Evolutionary conservation across 1,284 basidiomycete species (phyloP), one percentile per base, ranked within the genome.

Genomic region (Singerocomus rubriflavus): DNA sequence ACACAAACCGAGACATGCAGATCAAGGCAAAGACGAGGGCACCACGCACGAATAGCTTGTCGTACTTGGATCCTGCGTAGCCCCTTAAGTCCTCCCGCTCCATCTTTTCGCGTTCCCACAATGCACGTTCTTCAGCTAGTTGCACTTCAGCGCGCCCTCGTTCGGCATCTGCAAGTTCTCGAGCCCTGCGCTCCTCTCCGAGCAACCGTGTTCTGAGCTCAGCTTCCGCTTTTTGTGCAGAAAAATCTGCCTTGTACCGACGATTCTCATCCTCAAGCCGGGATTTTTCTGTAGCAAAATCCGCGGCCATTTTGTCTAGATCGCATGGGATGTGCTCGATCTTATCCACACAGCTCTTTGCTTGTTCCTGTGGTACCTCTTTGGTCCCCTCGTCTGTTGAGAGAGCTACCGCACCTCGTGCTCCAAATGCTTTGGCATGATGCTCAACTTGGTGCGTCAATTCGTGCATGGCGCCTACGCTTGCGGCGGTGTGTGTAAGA

Each of bases 301-400:
- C 52, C 5, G 59, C 51, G 6, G 63, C 60, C 51, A 71, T 54
- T 7, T 60, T 57, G 38, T 59, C 57, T 26, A 69, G 53, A 37
- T 66, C 62, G 12, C 45, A 39, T 42, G 64, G 65, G 16, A 64
- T 55, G 9, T 43, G 54, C 29, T 53, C 51, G 29, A 63, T 59
- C 39, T 66, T 58, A 32, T 55, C 50, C 35, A 64, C 57, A 26
- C 65, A 58, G 41, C 56, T 61, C 49, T 60, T 61, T 4, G 61
- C 61, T 43, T 70, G 64, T 8, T 52, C 52, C 35, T 71, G 69
- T 6, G 71, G 52, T 33, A 61, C 57, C 35, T 54, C 51, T 32
- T 45, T 62, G 7, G 59, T 62, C 46, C 63, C 59, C 39, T 65
- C 63, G 44, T 70, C 68, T 46, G 65, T 63, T 3, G 56, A 58